phyloP scores from a whole-genome alignment of 83 land plant genomes.

The Picea abies region DNA sequence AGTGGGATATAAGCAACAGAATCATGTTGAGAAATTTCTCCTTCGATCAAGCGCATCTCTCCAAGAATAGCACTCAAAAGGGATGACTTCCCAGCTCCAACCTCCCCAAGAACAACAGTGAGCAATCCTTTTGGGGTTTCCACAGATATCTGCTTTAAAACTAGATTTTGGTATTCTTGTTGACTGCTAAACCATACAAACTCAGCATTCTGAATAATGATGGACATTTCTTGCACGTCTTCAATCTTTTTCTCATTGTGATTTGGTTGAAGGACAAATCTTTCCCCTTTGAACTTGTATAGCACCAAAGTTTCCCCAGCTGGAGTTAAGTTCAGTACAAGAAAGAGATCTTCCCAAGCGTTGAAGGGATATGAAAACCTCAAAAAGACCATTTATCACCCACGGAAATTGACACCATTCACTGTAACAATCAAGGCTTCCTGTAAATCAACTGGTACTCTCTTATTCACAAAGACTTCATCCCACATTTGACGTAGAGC shows the following conservation, averaged over 20 bases:
- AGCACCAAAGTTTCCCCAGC: neutral
- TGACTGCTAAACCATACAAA: constrained; percentile 30
- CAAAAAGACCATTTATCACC: constrained; percentile 50
- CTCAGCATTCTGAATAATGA: constrained; percentile 21
- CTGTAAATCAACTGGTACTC: no score
- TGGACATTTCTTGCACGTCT: constrained; percentile 1
- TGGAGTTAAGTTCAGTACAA: constrained; percentile 3
- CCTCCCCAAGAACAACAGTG: constrained; percentile 33
- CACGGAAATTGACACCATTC: constrained; percentile 29
- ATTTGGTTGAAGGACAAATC: neutral
- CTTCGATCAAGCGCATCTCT: constrained; percentile 26
- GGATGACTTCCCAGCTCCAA: constrained; percentile 37
- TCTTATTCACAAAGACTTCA: no score
- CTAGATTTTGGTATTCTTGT: constrained; percentile 13
- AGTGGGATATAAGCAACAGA: no score
- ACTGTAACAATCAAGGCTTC: no score
- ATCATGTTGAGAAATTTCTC: neutral
- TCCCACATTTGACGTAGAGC: no score
- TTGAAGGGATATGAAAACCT: constrained; percentile 15
- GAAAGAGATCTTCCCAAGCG: constrained; percentile 11
- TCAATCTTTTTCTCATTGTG: neutral
- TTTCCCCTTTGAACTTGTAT: neutral
- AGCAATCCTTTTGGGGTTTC: constrained; percentile 27
- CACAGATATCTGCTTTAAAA: constrained; percentile 20
- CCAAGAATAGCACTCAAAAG: constrained; percentile 23